Conservation (phyloP, 129 eudicot species). For the Smallanthus sonchifolius region DNA sequence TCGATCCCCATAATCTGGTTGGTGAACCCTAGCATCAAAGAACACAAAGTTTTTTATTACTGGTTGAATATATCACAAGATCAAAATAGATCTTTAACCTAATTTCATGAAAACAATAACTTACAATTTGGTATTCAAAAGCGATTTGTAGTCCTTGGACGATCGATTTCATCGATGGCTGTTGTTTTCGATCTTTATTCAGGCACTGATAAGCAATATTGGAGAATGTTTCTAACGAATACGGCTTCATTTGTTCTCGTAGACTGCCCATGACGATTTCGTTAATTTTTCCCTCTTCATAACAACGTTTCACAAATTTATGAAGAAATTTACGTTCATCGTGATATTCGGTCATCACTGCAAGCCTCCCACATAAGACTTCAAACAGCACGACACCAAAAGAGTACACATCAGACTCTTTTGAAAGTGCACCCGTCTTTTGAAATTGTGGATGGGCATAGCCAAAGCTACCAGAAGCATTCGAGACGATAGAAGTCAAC, state of each 20-base stretch:
- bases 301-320: neutral
- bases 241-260: neutral
- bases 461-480: slow-evolving; percentile 1
- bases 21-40: slow-evolving; percentile 7
- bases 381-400: slow-evolving; percentile 16
- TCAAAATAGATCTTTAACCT: no score
- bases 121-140: neutral
- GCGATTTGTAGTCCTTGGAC: slow-evolving; percentile 5
- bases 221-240: neutral
- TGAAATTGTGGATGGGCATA: slow-evolving; percentile 2
- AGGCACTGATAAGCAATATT: slow-evolving; percentile 14
- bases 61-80: no score
- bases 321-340: neutral
- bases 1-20: slow-evolving; percentile 20
- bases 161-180: neutral
- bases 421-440: neutral
- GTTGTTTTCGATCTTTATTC: neutral
- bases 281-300: neutral
- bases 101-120: neutral
- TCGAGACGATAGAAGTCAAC: slow-evolving; percentile 12
- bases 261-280: neutral
- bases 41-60: neutral
- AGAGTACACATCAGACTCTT: slow-evolving; percentile 10
- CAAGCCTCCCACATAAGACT: slow-evolving; percentile 16
- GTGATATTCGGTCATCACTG: neutral